These are phyloP conservation scores for Trametopsis cervina DNA, from an alignment of 768 basidiomycete species.

Conservation along the genomic window DNA sequence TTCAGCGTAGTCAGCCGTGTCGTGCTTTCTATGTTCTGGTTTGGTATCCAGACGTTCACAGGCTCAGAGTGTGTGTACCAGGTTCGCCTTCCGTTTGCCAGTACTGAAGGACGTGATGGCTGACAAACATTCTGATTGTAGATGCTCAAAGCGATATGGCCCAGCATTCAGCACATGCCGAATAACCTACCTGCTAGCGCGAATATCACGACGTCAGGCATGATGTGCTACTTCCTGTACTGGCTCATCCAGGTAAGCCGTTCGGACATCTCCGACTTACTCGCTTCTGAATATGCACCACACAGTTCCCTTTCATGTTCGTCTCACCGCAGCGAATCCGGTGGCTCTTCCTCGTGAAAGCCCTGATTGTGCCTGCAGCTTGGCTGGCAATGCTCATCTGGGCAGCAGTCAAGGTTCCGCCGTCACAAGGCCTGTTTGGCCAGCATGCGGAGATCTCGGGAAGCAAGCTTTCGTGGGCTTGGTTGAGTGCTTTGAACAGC, in stretches of 20 bases:
- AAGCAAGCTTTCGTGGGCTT: slow-evolving; percentile 62
- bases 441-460: slow-evolving; percentile 47
- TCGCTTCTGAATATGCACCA: no score
- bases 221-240: slow-evolving; percentile 71
- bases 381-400: slow-evolving; percentile 66
- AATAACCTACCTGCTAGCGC: slow-evolving; percentile 54
- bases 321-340: slow-evolving; percentile 74
- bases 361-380: slow-evolving; percentile 35
- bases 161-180: slow-evolving; percentile 53
- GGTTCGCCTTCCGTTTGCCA: slow-evolving; percentile 16
- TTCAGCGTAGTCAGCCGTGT: slow-evolving; percentile 76
- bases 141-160: slow-evolving; percentile 84
- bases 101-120: background rate
- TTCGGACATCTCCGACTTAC: background rate
- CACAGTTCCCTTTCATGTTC: slow-evolving; percentile 62
- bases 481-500: slow-evolving; percentile 71
- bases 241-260: slow-evolving; percentile 49
- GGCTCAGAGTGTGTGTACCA: slow-evolving; percentile 73
- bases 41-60: slow-evolving; percentile 55
- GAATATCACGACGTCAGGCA: slow-evolving; percentile 57
- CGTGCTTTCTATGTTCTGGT: slow-evolving; percentile 78
- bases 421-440: slow-evolving; percentile 50
- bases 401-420: slow-evolving; percentile 65
- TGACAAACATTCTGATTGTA: background rate
- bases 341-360: slow-evolving; percentile 66